phyloP scores from a whole-genome alignment of 2,329 filamentous ascomycete species.

The Talaromyces sp. region DNA sequence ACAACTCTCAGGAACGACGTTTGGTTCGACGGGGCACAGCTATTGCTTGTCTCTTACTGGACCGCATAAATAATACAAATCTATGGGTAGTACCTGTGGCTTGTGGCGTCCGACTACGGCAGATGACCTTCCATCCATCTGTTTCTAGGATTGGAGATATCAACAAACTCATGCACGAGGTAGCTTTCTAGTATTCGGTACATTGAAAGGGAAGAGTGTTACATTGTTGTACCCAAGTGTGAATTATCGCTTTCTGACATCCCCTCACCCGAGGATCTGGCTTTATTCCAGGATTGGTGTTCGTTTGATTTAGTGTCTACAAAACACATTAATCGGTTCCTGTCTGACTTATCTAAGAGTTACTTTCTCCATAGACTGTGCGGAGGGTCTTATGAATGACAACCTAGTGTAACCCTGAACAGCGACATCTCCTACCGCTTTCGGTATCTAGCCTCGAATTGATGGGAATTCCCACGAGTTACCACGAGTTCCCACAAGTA shows the following conservation, averaged over 20 bases:
- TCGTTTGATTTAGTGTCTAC: background rate
- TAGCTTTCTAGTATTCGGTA: background rate
- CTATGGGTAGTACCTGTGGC: conserved; percentile 10
- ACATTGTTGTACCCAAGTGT: background rate
- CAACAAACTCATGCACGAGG: background rate
- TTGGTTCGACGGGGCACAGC: background rate
- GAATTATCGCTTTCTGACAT: background rate
- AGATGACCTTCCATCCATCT: background rate
- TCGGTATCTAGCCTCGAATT: background rate
- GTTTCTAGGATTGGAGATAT: background rate
- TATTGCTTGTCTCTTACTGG: background rate
- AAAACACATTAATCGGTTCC: background rate
- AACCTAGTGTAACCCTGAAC: background rate
- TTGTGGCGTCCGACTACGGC: conserved; percentile 8
- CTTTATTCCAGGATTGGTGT: background rate
- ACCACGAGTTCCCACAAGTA: background rate
- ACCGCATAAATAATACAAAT: background rate
- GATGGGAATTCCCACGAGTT: background rate
- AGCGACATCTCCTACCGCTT: background rate
- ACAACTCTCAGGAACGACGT: background rate
- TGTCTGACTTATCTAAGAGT: background rate
- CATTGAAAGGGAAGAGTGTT: background rate
- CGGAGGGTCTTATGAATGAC: background rate
- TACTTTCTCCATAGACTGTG: background rate
- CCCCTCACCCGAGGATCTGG: background rate